Evolutionary conservation across 2,329 filamentous ascomycete genomes (phyloP).

Genomic region (Tolypocladium inflatum): DNA sequence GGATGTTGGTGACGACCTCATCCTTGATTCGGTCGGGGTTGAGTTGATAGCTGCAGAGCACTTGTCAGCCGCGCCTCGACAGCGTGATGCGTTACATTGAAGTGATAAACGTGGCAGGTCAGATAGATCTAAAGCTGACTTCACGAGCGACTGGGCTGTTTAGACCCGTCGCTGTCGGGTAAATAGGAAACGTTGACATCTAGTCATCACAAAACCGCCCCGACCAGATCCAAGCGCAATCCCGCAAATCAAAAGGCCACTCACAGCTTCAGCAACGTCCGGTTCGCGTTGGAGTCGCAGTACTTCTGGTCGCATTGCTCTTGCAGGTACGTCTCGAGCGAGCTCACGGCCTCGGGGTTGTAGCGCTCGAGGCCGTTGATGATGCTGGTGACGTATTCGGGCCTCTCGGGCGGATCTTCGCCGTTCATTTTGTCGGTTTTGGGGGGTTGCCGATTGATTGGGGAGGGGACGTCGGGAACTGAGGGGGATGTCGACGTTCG

Average conservation of each 20-base stretch:
- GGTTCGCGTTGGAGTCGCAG: conserved; percentile 93
- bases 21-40: conserved; percentile 97
- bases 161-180: conserved; percentile 62
- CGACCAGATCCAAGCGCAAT: conserved; percentile 5
- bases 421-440: conserved; percentile 45
- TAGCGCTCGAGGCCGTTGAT: conserved; percentile 97
- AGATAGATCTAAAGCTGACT: conserved; percentile 58
- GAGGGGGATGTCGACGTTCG: conserved; percentile 17
- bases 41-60: conserved; percentile 77
- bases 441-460: conserved; percentile 4
- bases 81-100: background rate
- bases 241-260: conserved; percentile 29
- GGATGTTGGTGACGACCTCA: conserved; percentile 96
- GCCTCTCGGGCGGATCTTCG: conserved; percentile 86
- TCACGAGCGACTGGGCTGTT: conserved; percentile 6
- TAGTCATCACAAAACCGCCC: conserved; percentile 56
- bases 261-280: conserved; percentile 95
- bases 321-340: conserved; percentile 89
- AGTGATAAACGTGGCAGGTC: conserved; percentile 28
- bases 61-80: background rate
- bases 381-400: conserved; percentile 84
- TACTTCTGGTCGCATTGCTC: conserved; percentile 93
- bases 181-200: conserved; percentile 96
- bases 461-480: conserved; percentile 13
- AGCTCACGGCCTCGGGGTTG: conserved; percentile 90